Evolutionary conservation across 495 filamentous ascomycete species (phyloP).

Genomic region (Podospora bellae-mahoneyi): DNA sequence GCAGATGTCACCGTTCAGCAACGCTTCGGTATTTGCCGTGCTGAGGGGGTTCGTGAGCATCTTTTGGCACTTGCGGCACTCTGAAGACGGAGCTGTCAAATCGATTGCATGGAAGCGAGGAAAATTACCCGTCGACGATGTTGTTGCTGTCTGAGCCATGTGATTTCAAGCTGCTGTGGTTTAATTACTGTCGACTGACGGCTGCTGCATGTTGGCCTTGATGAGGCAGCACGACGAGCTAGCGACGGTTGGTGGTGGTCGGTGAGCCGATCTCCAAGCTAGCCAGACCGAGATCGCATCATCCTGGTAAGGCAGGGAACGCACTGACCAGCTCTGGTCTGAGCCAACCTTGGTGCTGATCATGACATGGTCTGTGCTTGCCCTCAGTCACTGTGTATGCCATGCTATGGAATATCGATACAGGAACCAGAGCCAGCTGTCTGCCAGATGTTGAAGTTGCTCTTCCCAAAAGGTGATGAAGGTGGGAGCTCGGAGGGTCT

Average conservation of each 20-base stretch:
- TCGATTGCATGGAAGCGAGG: slow-evolving; percentile 48
- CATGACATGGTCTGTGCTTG: background rate
- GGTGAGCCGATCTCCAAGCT: background rate
- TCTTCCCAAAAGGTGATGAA: too few relatives aligned
- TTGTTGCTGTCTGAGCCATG: slow-evolving; percentile 63
- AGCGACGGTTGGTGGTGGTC: background rate
- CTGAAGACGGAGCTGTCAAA: background rate
- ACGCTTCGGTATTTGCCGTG: background rate
- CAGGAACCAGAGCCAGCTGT: background rate
- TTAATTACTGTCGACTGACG: background rate
- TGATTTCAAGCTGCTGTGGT: slow-evolving; percentile 13
- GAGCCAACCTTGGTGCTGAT: background rate
- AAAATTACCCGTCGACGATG: slow-evolving; percentile 98
- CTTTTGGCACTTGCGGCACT: background rate
- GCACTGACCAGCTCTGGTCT: background rate
- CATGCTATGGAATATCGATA: background rate
- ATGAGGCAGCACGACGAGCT: slow-evolving; percentile 1
- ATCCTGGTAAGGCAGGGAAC: background rate
- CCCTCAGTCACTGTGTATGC: background rate
- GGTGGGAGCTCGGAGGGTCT: background rate
- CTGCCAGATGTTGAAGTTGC: too few relatives aligned
- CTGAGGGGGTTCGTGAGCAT: background rate
- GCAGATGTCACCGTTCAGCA: slow-evolving; percentile 1
- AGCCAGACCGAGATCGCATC: slow-evolving; percentile 1
- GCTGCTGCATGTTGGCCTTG: slow-evolving; percentile 1